Evolutionary conservation across 176 grass and related monocot species (phyloP).

Genomic region (Melocanna baccifera): DNA sequence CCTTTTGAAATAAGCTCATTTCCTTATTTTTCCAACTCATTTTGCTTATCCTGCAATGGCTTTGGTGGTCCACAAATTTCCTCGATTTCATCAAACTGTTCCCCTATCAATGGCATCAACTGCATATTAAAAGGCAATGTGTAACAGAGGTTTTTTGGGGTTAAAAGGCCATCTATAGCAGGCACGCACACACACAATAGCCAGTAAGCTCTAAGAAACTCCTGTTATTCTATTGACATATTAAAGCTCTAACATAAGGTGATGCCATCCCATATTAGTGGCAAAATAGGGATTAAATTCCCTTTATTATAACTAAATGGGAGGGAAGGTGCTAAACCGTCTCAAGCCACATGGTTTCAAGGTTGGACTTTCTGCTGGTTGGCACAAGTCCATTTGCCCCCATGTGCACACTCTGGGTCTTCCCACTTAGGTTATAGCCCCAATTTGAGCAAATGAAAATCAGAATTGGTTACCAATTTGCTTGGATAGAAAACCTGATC

Average conservation of each 20-base stretch:
- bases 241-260: not conserved
- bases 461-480: conserved; percentile 65
- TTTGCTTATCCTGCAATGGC: no score
- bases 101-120: conserved; percentile 92
- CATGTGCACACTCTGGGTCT: conserved; percentile 87
- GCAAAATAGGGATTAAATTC: not conserved
- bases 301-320: not conserved
- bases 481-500: conserved; percentile 82
- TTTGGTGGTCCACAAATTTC: conserved; percentile 65
- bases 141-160: not conserved
- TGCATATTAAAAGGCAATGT: conserved; percentile 29
- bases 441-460: conserved; percentile 88
- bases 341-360: conserved; percentile 93
- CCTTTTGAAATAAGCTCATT: no score
- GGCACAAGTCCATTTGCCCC: conserved; percentile 87
- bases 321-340: conserved; percentile 35
- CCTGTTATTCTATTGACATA: not conserved
- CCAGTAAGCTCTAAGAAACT: not conserved
- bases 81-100: conserved; percentile 88
- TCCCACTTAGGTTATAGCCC: conserved; percentile 85
- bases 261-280: not conserved
- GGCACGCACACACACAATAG: not conserved
- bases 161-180: not conserved
- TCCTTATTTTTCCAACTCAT: no score
- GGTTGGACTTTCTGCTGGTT: conserved; percentile 50